phyloP scores from a whole-genome alignment of 139 green algal genomes.

The Tetradesmus obliquus region DNA sequence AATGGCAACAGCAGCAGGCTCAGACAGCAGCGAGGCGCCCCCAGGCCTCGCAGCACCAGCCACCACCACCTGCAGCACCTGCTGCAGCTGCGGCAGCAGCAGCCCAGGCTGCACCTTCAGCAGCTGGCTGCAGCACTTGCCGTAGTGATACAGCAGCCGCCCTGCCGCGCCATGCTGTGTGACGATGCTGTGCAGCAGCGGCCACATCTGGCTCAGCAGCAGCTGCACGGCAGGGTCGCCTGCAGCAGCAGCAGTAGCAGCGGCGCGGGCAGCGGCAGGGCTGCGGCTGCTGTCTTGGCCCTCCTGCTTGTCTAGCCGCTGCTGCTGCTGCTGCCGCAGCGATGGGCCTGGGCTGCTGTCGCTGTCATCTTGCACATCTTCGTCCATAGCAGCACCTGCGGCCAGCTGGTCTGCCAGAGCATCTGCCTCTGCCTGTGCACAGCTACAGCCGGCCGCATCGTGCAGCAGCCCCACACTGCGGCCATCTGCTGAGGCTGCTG shows the following conservation, averaged over 20 bases:
- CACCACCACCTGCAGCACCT: slow-evolving; percentile 24
- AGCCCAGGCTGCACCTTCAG: slow-evolving; percentile 4
- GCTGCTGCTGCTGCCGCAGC: not conserved
- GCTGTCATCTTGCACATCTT: not conserved
- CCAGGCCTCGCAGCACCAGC: not conserved
- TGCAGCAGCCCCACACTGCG: not conserved
- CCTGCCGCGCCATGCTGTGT: slow-evolving; percentile 6
- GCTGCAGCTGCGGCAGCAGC: slow-evolving; percentile 33
- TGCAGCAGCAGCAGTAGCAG: slow-evolving; percentile 1
- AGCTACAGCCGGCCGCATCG: not conserved
- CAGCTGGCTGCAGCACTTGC: slow-evolving; percentile 22
- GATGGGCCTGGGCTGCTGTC: not conserved
- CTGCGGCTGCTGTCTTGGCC: not conserved
- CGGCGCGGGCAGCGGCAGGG: not conserved
- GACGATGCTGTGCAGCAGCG: not conserved
- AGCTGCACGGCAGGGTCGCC: not conserved
- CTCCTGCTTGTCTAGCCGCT: too few species aligned
- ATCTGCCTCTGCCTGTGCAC: not conserved
- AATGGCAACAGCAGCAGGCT: not conserved
- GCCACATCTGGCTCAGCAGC: slow-evolving; percentile 18
- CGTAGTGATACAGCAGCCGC: slow-evolving; percentile 27
- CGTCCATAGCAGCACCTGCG: not conserved
- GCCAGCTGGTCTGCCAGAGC: slow-evolving; percentile 4
- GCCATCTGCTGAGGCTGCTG: not conserved
- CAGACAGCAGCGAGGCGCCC: not conserved